Evolutionary conservation across 106 monocot genomes (phyloP).

Genomic region (Phalaenopsis aphrodite): DNA sequence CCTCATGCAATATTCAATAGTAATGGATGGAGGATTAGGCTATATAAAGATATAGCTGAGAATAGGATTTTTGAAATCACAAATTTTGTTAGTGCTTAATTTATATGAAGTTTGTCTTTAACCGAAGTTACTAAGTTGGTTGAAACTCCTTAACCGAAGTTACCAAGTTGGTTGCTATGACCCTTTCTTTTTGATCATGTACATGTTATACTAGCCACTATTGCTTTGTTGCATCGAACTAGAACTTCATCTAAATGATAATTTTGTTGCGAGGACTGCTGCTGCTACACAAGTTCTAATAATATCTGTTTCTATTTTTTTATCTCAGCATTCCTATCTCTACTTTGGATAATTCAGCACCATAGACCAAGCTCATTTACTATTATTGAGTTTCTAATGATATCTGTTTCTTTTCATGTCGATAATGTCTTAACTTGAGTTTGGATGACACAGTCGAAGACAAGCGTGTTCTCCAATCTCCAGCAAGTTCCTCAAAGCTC

Average conservation of each 20-base stretch:
- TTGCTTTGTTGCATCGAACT: not conserved
- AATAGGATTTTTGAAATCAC: not conserved
- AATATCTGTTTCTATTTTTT: no score
- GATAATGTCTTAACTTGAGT: not conserved
- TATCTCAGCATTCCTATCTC: no score
- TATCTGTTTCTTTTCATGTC: not conserved
- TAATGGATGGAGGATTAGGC: not conserved
- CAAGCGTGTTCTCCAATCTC: constrained; percentile 37
- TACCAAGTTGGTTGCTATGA: not conserved
- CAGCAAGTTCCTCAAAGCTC: constrained; percentile 35
- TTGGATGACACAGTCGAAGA: constrained; percentile 42
- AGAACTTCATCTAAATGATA: not conserved
- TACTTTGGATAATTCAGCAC: no score
- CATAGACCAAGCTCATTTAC: not conserved
- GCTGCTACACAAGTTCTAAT: no score
- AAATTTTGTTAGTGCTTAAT: not conserved
- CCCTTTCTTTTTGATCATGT: not conserved
- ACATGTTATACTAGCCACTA: not conserved
- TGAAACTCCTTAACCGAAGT: no score
- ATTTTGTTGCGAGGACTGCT: not conserved
- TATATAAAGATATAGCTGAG: not conserved
- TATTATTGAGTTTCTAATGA: not conserved
- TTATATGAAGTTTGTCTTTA: not conserved
- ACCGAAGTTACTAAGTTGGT: no score
- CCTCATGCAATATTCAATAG: not conserved